Evolutionary conservation across 352 stramenopile species (phyloP).

Genomic region (Pythium guiyangense): DNA sequence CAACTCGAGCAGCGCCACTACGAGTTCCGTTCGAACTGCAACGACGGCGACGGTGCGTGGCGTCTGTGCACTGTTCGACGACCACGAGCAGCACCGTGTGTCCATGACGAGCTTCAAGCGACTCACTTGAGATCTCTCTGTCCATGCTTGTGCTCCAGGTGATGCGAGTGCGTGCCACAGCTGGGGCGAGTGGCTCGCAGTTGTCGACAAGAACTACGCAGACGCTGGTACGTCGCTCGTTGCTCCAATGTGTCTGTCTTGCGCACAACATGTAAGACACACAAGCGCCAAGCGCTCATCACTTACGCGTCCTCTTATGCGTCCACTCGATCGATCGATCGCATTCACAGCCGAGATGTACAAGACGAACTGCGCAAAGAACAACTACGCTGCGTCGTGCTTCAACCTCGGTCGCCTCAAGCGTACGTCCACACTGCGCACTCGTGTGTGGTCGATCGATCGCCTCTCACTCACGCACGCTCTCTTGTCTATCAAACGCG

Average conservation of each 20-base stretch:
- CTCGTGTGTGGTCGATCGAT: neutral
- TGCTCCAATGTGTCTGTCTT: neutral
- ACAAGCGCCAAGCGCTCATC: neutral
- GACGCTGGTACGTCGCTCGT: constrained; percentile 36
- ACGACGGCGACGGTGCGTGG: constrained; percentile 56
- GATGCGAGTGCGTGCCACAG: constrained; percentile 82
- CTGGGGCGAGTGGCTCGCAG: constrained; percentile 82
- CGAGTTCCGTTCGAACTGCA: constrained; percentile 86
- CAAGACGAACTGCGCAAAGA: constrained; percentile 80
- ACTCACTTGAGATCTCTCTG: neutral
- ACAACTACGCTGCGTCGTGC: constrained; percentile 75
- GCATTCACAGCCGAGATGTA: constrained; percentile 54
- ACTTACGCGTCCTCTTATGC: neutral
- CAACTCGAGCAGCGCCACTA: constrained; percentile 84
- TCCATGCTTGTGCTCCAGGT: constrained; percentile 18
- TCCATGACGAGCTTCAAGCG: neutral
- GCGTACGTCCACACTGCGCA: constrained; percentile 29
- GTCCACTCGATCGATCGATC: neutral
- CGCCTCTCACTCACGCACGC: neutral
- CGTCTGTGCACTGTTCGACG: neutral
- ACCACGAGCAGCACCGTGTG: neutral
- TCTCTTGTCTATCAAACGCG: neutral
- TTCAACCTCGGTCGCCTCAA: constrained; percentile 85
- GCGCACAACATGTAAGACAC: neutral
- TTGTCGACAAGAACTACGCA: constrained; percentile 85